A percentile compares a stretch with the other conserved stretches of the same genome.
These are phyloP conservation scores for Zymoseptoria pseudotritici DNA, from an alignment of 2,329 filamentous ascomycete species.

Conservation along the genomic window DNA sequence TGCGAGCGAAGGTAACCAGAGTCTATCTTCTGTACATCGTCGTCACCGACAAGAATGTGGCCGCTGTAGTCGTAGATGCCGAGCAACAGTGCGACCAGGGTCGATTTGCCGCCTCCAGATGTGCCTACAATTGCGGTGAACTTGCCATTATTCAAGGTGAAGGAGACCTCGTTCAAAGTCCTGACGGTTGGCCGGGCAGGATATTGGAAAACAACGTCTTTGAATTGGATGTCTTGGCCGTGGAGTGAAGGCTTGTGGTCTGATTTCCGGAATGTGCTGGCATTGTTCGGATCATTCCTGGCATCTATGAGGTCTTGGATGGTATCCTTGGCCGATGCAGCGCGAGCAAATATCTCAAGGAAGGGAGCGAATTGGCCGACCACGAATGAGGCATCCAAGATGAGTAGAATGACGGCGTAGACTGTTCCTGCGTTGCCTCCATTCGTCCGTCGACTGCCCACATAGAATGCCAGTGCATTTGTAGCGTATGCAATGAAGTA, in stretches of 20 bases:
- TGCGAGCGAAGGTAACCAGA: conserved; percentile 32
- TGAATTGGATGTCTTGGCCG: conserved; percentile 29
- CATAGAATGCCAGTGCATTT: conserved; percentile 41
- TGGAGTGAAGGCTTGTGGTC: conserved; percentile 16
- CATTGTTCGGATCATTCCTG: conserved; percentile 20
- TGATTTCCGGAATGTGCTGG: conserved; percentile 20
- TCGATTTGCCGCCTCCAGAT: conserved; percentile 40
- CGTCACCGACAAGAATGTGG: conserved; percentile 32
- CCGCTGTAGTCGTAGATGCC: conserved; percentile 38
- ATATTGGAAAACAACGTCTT: conserved; percentile 38
- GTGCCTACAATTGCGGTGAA: conserved; percentile 41
- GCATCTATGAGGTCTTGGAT: conserved; percentile 39
- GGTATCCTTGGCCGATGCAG: conserved; percentile 44
- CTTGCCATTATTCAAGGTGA: conserved; percentile 32
- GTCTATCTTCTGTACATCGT: conserved; percentile 34
- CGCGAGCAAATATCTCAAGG: conserved; percentile 48
- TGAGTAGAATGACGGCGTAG: conserved; percentile 58
- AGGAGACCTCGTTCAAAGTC: conserved; percentile 33
- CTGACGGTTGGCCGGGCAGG: conserved; percentile 36
- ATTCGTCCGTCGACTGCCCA: conserved; percentile 30
- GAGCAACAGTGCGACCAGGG: conserved; percentile 37
- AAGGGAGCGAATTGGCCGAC: conserved; percentile 57
- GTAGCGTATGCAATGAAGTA: conserved; percentile 41
- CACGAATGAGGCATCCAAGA: conserved; percentile 57
- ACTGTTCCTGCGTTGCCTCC: conserved; percentile 41